A percentile compares a stretch with the other conserved stretches of the same genome.
Conservation (phyloP, 768 basidiomycete species). For the Cystofilobasidium ferigula region DNA sequence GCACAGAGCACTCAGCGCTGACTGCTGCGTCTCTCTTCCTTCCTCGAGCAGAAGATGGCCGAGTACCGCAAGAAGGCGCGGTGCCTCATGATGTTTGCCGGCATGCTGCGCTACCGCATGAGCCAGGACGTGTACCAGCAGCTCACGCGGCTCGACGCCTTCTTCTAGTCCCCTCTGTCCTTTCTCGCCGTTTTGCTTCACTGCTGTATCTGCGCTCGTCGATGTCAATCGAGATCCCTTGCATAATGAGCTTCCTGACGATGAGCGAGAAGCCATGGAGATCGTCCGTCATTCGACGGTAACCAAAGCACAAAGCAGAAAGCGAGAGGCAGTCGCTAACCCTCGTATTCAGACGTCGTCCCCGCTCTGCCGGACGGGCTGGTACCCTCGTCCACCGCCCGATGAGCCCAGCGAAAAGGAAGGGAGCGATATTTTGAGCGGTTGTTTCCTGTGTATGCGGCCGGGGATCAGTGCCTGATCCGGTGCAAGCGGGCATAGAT, state of each 20-base stretch:
- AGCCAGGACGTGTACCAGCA: conserved; percentile 82
- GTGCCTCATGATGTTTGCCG: conserved; percentile 73
- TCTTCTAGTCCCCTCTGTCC: conserved; percentile 22
- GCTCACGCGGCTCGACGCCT: conserved; percentile 45
- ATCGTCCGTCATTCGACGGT: too few species aligned
- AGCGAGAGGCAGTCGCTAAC: too few species aligned
- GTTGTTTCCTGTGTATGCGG: not conserved
- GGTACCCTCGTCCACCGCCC: not conserved
- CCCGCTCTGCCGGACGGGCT: not conserved
- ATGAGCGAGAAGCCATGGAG: too few species aligned
- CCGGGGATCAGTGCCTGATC: too few species aligned
- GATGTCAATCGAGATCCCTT: too few species aligned
- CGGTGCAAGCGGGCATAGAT: not conserved
- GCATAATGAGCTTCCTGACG: too few species aligned
- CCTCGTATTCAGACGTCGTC: not conserved
- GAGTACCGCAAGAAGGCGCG: conserved; percentile 67
- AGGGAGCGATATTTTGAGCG: not conserved
- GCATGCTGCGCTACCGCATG: conserved; percentile 66
- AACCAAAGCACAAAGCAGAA: too few species aligned
- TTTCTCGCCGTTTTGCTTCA: too few species aligned
- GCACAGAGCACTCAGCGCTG: too few species aligned
- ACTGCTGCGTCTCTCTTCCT: conserved; percentile 20
- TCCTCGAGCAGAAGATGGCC: conserved; percentile 49
- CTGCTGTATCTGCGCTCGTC: too few species aligned
- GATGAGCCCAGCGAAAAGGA: not conserved